phyloP scores from a whole-genome alignment of 352 stramenopile genomes.

The Phytopythium aichiense region DNA sequence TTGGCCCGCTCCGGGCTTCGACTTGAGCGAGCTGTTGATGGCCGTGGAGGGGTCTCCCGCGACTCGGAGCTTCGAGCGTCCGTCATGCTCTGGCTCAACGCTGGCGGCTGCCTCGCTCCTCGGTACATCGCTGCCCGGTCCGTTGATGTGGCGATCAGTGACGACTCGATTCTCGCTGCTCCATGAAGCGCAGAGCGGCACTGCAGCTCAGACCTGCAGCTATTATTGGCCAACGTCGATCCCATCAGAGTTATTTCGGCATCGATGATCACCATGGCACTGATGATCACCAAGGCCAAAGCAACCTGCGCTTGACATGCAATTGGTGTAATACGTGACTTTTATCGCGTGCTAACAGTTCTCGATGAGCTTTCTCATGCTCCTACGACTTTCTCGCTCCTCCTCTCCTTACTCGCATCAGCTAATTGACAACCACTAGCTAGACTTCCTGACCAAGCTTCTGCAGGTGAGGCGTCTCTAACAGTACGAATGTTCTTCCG shows the following conservation, averaged over 20 bases:
- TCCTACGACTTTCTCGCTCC: neutral
- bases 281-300: no score
- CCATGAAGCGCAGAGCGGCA: neutral
- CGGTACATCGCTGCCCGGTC: neutral
- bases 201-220: neutral
- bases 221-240: neutral
- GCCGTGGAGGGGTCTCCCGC: slow-evolving; percentile 7
- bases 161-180: neutral
- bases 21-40: slow-evolving; percentile 14
- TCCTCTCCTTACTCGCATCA: neutral
- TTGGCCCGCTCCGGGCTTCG: slow-evolving; percentile 1
- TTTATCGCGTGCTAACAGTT: neutral
- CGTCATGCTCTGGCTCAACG: slow-evolving; percentile 8
- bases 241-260: neutral
- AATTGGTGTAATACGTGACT: no score
- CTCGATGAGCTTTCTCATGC: neutral
- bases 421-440: neutral
- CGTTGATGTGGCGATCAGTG: neutral
- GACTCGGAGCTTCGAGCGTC: neutral
- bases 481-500: neutral
- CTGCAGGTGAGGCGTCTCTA: neutral
- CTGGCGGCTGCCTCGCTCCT: neutral
- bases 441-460: neutral
- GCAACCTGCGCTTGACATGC: no score
- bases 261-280: no score